Evolutionary conservation across 2,329 filamentous ascomycete genomes (phyloP), one percentile per base, ranked within the genome.

Genomic region (Diaporthe batatas): DNA sequence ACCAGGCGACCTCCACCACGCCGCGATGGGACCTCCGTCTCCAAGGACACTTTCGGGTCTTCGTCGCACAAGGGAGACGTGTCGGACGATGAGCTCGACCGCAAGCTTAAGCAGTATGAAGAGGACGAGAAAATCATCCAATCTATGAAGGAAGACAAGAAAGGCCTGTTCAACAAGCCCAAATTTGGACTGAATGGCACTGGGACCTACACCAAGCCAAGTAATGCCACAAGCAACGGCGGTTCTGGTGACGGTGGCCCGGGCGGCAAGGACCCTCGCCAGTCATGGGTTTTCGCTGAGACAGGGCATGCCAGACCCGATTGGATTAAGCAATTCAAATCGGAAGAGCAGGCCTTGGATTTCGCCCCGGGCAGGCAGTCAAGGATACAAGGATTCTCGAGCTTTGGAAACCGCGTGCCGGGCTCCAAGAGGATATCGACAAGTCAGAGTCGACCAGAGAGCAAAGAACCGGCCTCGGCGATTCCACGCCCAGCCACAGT

Each of bases 131-230:
- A 76, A 47, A 74, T 75, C 55, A 67, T 77, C 54, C 75, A 78
- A 68, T 77, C 76, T 6, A 72, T 75, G n/a, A 72, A 73, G 32
- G 76, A 76, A 71, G 76, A 75, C 54, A 76, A 80, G 53, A 78
- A 77, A 68, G 80, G 81, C 53, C 75, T 84, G 14, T 83, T 85
- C 72, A 79, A 79, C 34, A 82, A 80, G 71, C 77, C 78, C 47
- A 81, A 77, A 47, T 72, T 80, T 34, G 80, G 79, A 2, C 75
- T 79, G 39, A 81, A 79, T 57, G 80, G 84, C 44, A 81, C 84
- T 3, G 83, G 83, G 74, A 78, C 80, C 18, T 80, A 79, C 5
- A 77, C 79, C 57, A 76, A 77, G 3, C 75, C 83, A 25, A 77
- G 78, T 39, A 79, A 79, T 68, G 84, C 49, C 8, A 53, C 67